Evolutionary conservation across 768 basidiomycete genomes (phyloP).

Genomic region (Arthromyces matolae): DNA sequence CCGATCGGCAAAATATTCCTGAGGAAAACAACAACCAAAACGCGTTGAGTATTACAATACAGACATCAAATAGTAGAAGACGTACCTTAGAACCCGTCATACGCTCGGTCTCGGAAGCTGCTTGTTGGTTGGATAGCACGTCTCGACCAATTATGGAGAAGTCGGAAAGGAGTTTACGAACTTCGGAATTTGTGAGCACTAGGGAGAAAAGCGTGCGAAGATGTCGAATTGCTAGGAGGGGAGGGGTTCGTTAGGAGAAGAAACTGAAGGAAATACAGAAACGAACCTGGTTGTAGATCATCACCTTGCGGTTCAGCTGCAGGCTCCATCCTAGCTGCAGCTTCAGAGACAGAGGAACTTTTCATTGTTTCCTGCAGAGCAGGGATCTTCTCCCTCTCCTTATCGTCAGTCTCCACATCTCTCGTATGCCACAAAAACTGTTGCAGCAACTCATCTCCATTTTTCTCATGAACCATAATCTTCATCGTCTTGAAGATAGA

Average conservation of each 20-base stretch:
- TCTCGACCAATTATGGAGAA: constrained; percentile 78
- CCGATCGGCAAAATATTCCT: constrained; percentile 39
- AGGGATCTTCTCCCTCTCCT: not conserved
- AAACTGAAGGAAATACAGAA: not conserved
- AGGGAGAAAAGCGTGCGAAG: constrained; percentile 85
- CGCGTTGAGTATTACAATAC: too few species aligned
- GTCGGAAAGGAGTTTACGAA: constrained; percentile 83
- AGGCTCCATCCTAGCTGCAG: too few species aligned
- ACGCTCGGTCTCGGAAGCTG: constrained; percentile 53
- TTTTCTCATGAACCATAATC: constrained; percentile 77
- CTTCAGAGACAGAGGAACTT: too few species aligned
- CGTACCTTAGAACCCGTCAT: constrained; percentile 36
- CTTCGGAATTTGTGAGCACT: constrained; percentile 89
- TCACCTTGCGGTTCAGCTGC: too few species aligned
- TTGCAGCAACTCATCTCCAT: constrained; percentile 87
- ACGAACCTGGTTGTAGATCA: constrained; percentile 65
- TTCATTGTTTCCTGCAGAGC: constrained; percentile 31
- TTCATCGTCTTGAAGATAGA: constrained; percentile 77
- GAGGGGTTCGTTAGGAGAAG: constrained; percentile 3
- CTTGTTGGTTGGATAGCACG: constrained; percentile 71
- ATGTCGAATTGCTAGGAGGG: constrained; percentile 73
- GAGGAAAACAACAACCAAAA: not conserved
- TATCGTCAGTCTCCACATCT: constrained; percentile 35
- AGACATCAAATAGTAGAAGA: constrained; percentile 29
- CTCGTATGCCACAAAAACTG: constrained; percentile 83